phyloP scores from a whole-genome alignment of 129 eudicot genomes.

The Saposhnikovia divaricata region DNA sequence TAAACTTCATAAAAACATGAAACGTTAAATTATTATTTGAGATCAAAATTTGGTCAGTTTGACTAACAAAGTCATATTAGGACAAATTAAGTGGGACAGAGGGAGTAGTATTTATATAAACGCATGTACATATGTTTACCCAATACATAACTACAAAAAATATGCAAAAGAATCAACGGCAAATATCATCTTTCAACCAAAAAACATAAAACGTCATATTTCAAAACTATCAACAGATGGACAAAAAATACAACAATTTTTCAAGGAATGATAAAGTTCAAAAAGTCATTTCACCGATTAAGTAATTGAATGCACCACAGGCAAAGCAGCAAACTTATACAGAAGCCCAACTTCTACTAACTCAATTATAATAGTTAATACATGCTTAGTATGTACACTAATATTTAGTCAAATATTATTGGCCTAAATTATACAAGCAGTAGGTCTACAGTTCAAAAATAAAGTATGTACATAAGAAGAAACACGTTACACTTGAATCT shows the following conservation, averaged over 20 bases:
- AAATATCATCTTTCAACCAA: background rate
- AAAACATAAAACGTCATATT: background rate
- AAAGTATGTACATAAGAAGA: background rate
- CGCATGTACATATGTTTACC: no score
- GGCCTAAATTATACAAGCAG: background rate
- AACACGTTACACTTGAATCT: background rate
- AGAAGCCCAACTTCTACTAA: background rate
- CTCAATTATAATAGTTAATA: background rate
- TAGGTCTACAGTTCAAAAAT: no score
- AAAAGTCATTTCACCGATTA: background rate
- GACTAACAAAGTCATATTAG: no score
- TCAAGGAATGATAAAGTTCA: background rate
- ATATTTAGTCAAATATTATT: background rate
- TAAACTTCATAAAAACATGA: no score
- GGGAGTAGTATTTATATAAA: no score
- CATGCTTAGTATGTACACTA: background rate
- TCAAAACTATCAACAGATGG: background rate
- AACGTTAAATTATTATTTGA: no score
- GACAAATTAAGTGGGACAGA: no score
- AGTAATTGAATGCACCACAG: background rate
- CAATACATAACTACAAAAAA: no score
- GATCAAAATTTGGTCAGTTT: no score
- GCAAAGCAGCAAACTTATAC: background rate
- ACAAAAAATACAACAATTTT: background rate
- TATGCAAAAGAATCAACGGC: no score